Conservation (phyloP, 495 filamentous ascomycete species). For the Bombardia bombarda region DNA sequence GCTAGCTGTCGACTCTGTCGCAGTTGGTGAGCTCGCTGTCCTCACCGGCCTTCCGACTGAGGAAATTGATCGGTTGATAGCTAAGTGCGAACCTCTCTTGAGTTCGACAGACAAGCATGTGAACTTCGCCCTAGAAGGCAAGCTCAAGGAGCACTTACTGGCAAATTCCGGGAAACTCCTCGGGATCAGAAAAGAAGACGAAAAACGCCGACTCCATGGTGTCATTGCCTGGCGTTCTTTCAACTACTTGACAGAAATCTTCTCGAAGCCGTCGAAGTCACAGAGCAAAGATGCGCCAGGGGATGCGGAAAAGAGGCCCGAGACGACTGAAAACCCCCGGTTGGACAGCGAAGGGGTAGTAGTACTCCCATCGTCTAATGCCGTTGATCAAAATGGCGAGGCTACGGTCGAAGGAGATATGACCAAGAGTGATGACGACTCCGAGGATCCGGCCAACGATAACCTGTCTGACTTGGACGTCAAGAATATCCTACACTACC, state of each 20-base stretch:
- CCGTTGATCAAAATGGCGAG: no score
- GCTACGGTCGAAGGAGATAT: no score
- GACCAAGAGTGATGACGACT: no score
- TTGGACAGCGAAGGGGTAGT: no score
- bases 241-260: conserved; percentile 20
- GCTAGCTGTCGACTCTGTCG: conserved; percentile 28
- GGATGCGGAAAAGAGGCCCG: background rate
- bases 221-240: conserved; percentile 27
- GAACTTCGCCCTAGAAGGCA: background rate
- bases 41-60: conserved; percentile 19
- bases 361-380: no score
- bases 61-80: conserved; percentile 20
- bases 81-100: conserved; percentile 26
- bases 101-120: conserved; percentile 18
- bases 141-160: background rate
- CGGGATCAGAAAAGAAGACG: conserved; percentile 23
- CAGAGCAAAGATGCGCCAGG: background rate
- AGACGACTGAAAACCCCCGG: no score
- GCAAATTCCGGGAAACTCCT: conserved; percentile 18
- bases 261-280: background rate
- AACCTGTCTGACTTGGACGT: background rate
- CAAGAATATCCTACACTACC: conserved; percentile 13
- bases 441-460: no score
- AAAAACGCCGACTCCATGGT: no score
- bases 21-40: conserved; percentile 19